phyloP scores from a whole-genome alignment of 148 eudicot species.

The Polygonum maritimum region DNA sequence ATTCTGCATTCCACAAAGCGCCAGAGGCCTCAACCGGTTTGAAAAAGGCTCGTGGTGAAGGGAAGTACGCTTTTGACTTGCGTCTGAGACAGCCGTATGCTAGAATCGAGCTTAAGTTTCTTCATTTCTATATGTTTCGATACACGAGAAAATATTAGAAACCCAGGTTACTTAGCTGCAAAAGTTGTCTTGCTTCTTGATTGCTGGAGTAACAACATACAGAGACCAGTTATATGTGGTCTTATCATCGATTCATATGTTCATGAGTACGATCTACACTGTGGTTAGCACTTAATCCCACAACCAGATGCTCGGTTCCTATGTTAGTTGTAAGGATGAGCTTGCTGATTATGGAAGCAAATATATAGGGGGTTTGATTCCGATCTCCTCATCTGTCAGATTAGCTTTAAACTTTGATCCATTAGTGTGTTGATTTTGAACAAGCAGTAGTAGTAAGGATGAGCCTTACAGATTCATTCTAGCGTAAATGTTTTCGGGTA shows the following conservation, averaged over 20 bases:
- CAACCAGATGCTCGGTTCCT: too few species aligned
- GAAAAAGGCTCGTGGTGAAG: conserved; percentile 4
- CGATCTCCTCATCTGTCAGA: too few species aligned
- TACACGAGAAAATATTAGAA: not conserved
- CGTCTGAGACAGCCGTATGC: not conserved
- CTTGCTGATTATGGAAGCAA: too few species aligned
- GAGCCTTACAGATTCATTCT: too few species aligned
- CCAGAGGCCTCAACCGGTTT: conserved; percentile 55
- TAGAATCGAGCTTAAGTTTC: not conserved
- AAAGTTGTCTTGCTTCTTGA: not conserved
- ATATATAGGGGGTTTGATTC: too few species aligned
- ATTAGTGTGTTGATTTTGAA: too few species aligned
- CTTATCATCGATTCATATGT: not conserved
- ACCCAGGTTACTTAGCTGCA: not conserved
- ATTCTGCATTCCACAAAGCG: conserved; percentile 67
- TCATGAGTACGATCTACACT: too few species aligned
- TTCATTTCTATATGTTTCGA: not conserved
- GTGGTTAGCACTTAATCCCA: too few species aligned
- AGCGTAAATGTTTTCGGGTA: too few species aligned
- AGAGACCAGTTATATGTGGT: not conserved
- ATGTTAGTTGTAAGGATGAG: too few species aligned
- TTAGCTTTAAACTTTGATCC: too few species aligned
- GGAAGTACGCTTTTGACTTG: not conserved
- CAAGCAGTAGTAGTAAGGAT: too few species aligned
- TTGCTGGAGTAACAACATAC: not conserved